Percentiles rank a stretch among this genome's conserved stretches.
phyloP scores from a whole-genome alignment of 176 grass and related monocot genomes.

The Themeda triandra region DNA sequence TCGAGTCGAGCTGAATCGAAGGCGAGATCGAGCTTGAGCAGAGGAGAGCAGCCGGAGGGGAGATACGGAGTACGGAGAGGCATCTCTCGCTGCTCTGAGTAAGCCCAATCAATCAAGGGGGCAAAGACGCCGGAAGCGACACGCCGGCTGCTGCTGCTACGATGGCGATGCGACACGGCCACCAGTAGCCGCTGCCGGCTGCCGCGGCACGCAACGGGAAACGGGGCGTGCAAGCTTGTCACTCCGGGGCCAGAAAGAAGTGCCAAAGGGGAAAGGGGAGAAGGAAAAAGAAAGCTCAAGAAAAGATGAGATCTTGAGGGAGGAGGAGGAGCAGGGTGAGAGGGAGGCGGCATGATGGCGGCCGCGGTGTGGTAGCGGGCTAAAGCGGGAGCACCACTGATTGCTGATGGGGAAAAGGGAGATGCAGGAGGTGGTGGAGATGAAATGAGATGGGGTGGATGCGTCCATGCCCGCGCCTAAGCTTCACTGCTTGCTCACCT shows the following conservation, averaged over 20 bases:
- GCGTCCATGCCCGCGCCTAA: neutral
- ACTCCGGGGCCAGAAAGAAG: too few relatives aligned
- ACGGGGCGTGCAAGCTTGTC: neutral
- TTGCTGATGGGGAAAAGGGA: constrained; percentile 25
- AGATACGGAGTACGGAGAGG: too few relatives aligned
- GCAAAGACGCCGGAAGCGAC: constrained; percentile 36
- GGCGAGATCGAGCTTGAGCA: too few relatives aligned
- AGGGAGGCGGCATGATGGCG: constrained; percentile 18
- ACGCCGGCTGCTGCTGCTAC: neutral
- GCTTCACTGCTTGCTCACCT: neutral
- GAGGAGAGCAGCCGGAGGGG: too few relatives aligned
- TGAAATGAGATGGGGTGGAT: neutral
- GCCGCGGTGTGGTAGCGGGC: constrained; percentile 21
- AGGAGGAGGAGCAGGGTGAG: neutral
- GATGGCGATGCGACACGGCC: neutral
- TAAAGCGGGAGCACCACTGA: constrained; percentile 37
- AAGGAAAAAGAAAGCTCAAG: neutral
- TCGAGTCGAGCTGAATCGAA: neutral
- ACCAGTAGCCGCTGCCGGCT: neutral
- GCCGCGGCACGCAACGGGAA: neutral
- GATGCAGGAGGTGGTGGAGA: neutral
- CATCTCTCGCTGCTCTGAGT: neutral
- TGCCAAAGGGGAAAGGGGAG: neutral
- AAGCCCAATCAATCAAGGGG: neutral
- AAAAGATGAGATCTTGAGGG: neutral